Percentiles rank a stretch among this genome's conserved stretches.
These are phyloP conservation scores for Metschnikowia arizonensis DNA, from an alignment of 805 yeast genomes.

Conservation along the genomic window DNA sequence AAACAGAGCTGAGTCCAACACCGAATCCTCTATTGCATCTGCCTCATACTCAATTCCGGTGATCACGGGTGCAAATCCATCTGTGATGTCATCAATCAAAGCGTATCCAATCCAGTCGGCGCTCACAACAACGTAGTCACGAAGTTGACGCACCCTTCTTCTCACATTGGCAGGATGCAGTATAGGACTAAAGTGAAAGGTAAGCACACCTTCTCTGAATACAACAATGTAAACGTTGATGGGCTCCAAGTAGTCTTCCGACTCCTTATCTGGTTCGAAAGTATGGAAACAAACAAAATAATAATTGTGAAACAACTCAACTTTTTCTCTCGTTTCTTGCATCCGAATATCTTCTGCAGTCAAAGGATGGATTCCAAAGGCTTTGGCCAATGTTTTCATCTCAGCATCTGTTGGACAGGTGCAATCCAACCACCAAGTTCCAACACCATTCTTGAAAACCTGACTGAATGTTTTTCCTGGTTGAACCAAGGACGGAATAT, in stretches of 20 bases:
- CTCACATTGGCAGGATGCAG: conserved; percentile 66
- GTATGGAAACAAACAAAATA: conserved; percentile 97
- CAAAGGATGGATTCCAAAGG: conserved; percentile 95
- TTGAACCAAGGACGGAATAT: conserved; percentile 69
- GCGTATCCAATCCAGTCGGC: conserved; percentile 86
- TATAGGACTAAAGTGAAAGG: conserved; percentile 59
- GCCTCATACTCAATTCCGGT: conserved; percentile 77
- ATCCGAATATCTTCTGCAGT: conserved; percentile 96
- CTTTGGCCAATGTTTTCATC: conserved; percentile 86
- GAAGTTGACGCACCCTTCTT: conserved; percentile 73
- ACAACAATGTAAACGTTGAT: conserved; percentile 63
- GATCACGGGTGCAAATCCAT: conserved; percentile 79
- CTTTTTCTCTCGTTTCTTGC: conserved; percentile 97
- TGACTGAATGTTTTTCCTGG: conserved; percentile 62
- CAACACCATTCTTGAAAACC: conserved; percentile 66
- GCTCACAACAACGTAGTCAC: conserved; percentile 72
- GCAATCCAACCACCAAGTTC: conserved; percentile 97
- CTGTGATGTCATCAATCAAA: conserved; percentile 77
- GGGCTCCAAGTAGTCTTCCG: conserved; percentile 80
- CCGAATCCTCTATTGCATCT: conserved; percentile 80
- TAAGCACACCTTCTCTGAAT: conserved; percentile 54
- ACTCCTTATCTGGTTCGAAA: conserved; percentile 78
- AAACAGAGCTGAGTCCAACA: conserved; percentile 69
- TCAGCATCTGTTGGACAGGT: conserved; percentile 91
- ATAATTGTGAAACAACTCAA: conserved; percentile 82